Evolutionary conservation across 1,139 yeast genomes (phyloP).

Genomic region (Geotrichum restrictum): DNA sequence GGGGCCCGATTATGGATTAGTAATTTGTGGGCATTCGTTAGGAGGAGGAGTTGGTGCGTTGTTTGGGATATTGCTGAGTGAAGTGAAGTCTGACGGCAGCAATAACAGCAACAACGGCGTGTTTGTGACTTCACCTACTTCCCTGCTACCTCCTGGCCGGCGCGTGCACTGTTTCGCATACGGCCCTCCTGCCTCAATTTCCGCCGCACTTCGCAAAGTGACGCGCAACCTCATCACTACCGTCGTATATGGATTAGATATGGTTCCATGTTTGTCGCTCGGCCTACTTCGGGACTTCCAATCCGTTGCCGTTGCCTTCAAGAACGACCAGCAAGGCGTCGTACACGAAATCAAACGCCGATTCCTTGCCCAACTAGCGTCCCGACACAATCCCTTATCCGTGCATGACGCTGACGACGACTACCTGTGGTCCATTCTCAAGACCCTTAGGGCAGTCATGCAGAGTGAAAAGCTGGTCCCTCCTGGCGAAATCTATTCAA

Average conservation of each 20-base stretch:
- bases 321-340: slow-evolving; percentile 33
- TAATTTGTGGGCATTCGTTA: slow-evolving; percentile 39
- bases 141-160: slow-evolving; percentile 33
- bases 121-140: slow-evolving; percentile 27
- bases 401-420: slow-evolving; percentile 32
- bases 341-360: slow-evolving; percentile 31
- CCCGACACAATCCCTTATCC: slow-evolving; percentile 29
- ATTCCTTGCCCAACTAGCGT: slow-evolving; percentile 33
- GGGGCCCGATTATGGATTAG: slow-evolving; percentile 36
- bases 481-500: slow-evolving; percentile 38
- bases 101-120: slow-evolving; percentile 13
- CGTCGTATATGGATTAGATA: slow-evolving; percentile 38
- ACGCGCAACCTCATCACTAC: slow-evolving; percentile 35
- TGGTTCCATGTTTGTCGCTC: slow-evolving; percentile 38
- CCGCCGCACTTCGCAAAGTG: slow-evolving; percentile 31
- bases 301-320: slow-evolving; percentile 33
- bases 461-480: slow-evolving; percentile 37
- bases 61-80: slow-evolving; percentile 35
- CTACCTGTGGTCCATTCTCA: slow-evolving; percentile 33
- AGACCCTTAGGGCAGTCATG: slow-evolving; percentile 34
- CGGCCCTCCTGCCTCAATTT: slow-evolving; percentile 39
- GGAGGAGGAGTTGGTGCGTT: slow-evolving; percentile 41
- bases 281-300: slow-evolving; percentile 38
- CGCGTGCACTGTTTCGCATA: slow-evolving; percentile 37
- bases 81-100: slow-evolving; percentile 19